Evolutionary conservation across 2,329 filamentous ascomycete species (phyloP).

Genomic region (Fusarium decemcellulare): DNA sequence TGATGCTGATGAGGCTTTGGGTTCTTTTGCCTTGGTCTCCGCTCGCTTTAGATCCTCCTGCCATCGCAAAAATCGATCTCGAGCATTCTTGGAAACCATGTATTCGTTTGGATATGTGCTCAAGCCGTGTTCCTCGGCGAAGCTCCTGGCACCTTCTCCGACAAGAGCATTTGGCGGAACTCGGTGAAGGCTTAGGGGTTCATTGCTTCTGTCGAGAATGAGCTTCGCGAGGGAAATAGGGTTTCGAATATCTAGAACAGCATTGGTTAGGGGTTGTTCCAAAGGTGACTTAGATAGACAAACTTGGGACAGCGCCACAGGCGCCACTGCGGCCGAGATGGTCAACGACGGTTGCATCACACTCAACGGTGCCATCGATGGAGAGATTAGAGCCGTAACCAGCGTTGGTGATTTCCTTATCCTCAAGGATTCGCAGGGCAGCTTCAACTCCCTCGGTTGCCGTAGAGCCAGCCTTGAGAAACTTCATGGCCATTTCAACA

Average conservation of each 20-base stretch:
- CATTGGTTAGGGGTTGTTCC: neutral
- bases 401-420: conserved; percentile 96
- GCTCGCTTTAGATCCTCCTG: conserved; percentile 77
- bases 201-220: conserved; percentile 83
- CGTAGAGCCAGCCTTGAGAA: conserved; percentile 82
- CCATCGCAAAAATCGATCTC: conserved; percentile 87
- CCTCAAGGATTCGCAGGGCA: conserved; percentile 89
- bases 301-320: conserved; percentile 91
- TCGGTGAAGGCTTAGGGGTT: conserved; percentile 84
- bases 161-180: conserved; percentile 95
- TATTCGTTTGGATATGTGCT: conserved; percentile 79
- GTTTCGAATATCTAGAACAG: conserved; percentile 84
- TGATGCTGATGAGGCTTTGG: conserved; percentile 24
- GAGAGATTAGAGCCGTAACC: conserved; percentile 96
- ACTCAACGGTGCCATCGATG: conserved; percentile 92
- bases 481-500: conserved; percentile 84
- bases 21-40: conserved; percentile 60
- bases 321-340: conserved; percentile 92
- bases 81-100: conserved; percentile 84
- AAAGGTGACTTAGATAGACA: conserved; percentile 53
- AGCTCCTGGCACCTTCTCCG: conserved; percentile 87
- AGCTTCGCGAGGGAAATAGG: conserved; percentile 89
- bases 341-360: conserved; percentile 94
- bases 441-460: conserved; percentile 92
- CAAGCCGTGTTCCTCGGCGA: conserved; percentile 85